Evolutionary conservation across 257 asterid species (phyloP).

Genomic region (Jacaranda mimosifolia): DNA sequence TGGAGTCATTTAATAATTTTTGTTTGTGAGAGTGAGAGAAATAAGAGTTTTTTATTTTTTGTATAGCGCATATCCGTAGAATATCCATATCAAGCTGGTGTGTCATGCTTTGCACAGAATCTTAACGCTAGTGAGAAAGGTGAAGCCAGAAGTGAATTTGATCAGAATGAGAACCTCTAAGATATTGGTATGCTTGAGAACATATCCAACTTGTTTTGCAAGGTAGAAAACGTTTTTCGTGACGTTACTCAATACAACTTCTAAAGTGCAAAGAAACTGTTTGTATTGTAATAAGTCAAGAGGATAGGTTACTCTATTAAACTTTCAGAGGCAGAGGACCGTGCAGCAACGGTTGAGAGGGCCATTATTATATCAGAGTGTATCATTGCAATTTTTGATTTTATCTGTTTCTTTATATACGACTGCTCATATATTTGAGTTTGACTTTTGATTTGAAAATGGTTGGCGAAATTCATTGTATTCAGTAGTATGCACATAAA

Average conservation of each 20-base stretch:
- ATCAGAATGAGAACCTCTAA: neutral
- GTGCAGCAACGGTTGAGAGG: neutral
- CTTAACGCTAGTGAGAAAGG: neutral
- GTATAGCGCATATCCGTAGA: neutral
- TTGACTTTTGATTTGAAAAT: neutral
- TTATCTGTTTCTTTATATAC: neutral
- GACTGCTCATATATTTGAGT: neutral
- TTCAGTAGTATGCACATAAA: neutral
- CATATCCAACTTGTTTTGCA: neutral
- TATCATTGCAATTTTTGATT: neutral
- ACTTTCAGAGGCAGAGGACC: neutral
- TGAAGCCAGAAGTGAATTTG: conserved; percentile 4
- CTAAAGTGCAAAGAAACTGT: neutral
- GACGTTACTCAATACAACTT: neutral
- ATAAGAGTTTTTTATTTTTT: no score
- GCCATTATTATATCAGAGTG: neutral
- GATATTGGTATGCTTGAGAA: neutral
- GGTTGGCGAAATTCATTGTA: neutral
- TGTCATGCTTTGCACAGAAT: neutral
- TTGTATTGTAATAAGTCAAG: neutral
- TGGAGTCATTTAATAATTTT: neutral
- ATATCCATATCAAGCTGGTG: neutral
- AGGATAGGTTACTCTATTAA: neutral
- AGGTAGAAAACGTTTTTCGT: neutral
- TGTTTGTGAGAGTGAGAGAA: neutral